A percentile compares a stretch with the other conserved stretches of the same genome.
Conservation (phyloP, 768 basidiomycete genomes). For the Amanita polypyramis region DNA sequence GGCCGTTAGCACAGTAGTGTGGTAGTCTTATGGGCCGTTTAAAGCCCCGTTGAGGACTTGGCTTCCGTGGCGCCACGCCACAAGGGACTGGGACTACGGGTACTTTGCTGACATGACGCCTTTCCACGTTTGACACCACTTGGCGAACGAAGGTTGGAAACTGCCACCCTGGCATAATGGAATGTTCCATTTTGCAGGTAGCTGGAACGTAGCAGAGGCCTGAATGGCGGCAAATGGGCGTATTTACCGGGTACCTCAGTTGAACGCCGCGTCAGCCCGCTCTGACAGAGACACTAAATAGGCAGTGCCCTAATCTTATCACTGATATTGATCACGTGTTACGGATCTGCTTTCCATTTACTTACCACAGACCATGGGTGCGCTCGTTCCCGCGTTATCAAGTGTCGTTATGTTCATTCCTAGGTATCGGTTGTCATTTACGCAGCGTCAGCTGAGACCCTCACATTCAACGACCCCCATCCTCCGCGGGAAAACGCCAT, state of each 20-base stretch:
- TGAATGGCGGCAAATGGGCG: not conserved
- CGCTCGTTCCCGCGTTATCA: conserved; percentile 1
- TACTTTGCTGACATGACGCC: not conserved
- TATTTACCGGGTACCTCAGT: conserved; percentile 1
- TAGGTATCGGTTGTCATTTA: not conserved
- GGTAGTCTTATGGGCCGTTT: no score
- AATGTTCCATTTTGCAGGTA: no score
- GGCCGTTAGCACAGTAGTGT: no score
- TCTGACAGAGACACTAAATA: not conserved
- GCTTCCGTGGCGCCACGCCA: not conserved
- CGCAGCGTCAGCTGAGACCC: conserved; percentile 45
- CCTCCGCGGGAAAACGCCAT: conserved; percentile 48
- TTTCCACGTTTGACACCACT: not conserved
- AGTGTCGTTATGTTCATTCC: not conserved
- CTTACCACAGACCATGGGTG: conserved; percentile 1
- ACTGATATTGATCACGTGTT: not conserved
- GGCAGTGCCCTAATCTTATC: not conserved
- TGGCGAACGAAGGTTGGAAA: not conserved
- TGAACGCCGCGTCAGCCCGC: not conserved
- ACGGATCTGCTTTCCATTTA: not conserved
- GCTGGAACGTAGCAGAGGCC: not conserved
- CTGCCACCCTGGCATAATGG: not conserved
- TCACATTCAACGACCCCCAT: conserved; percentile 51
- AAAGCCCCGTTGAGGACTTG: conserved; percentile 4
- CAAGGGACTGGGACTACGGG: not conserved